Evolutionary conservation across 345 rosid species (phyloP), one percentile per base, ranked within the genome.

Genomic region (Eucalyptus polyanthemos): DNA sequence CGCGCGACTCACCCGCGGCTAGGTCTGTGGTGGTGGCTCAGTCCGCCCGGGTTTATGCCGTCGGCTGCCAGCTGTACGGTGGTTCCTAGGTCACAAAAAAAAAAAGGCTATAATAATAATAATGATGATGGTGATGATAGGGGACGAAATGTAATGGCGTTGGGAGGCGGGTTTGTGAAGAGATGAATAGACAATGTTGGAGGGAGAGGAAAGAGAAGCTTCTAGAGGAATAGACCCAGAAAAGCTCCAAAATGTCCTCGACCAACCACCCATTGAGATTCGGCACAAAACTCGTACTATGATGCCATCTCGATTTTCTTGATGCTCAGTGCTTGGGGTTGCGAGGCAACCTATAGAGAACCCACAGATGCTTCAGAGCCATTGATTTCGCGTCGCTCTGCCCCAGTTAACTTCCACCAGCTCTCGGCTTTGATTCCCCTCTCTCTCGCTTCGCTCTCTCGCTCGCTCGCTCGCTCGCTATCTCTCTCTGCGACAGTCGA

Each of bases 321-420:
- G 69, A 29, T 62, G 69, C 13, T 29, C 34, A 62, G 67, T 17
- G 34, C 34, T 62, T 13, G 0, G 69, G 34, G 9, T 62, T 62
- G 17, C 0, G 9, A 2, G 60, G 34, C 34, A 4, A 0, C 34
- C 34, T 13, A 3, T 29, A 6, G 5, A 62, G 69, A 62, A 62
- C 16, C 9, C 16, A 62, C 34, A 29, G 17, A n/a, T 62, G 17
- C 69, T 62, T 62, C 34, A 62, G 17, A 62, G 69, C 69, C 69
- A 62, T 29, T 13, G 34, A 62, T 62, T 29, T 27, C 34, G 3
- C 9, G 14, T 62, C 17, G 34, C 69, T 62, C 34, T 62, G 17
- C 69, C 34, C 34, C 69, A 12, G 17, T 14, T 29, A 62, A 62
- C 69, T 62, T 29, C 65, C 69, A 62, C 69, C 17, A 11, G 69